Evolutionary conservation across 2,329 filamentous ascomycete genomes (phyloP), one percentile per base, ranked within the genome.

Genomic region (Microcyclospora pomicola): DNA sequence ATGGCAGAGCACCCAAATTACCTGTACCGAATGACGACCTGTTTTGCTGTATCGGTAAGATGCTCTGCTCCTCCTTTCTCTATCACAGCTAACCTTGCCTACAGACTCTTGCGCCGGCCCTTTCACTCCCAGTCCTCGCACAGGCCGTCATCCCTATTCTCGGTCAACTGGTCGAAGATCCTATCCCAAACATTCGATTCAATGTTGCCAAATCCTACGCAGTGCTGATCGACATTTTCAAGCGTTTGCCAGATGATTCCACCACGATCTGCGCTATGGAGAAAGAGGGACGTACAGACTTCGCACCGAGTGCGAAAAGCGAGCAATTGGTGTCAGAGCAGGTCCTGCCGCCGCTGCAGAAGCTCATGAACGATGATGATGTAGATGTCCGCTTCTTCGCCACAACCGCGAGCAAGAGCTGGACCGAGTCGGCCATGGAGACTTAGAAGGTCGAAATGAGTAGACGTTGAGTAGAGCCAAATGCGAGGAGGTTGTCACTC

Each of bases 1-100:
- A 96, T 98, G 91, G 91, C 91, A 42, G 83, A 85, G 58, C 91
- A 98, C 61, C 85, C 88, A 44, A 98, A 98, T 68, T 98, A 98
- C 61, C 80, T 98, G 37, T 98, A 98, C 73, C 77, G 91, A 60
- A 98, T 98, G 91, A 98, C 91, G 9, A 98, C 91, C n/a, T 96
- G 88, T 67, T 98, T 98, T 61, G 91, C 91, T 45, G 92, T 98
- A 49, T 88, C 86, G 52, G 91, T 98, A 73, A 70, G 83, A 7
- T 24, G 7, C 19, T 73, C 27, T 31, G n/a, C 7, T 27, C 11
- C 13, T 30, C 12, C 12, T 11, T n/a, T 27, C 13, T 7, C 16
- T 7, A 12, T 9, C 9, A 10, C n/a, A 19, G 33, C 47, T 50
- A 41, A 53, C 31, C 27, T 28, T 6, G 14, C 14, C 30, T 42